Evolutionary conservation across 2,329 filamentous ascomycete species (phyloP), one percentile per base, ranked within the genome.

Genomic region (Talaromyces pinophilus): DNA sequence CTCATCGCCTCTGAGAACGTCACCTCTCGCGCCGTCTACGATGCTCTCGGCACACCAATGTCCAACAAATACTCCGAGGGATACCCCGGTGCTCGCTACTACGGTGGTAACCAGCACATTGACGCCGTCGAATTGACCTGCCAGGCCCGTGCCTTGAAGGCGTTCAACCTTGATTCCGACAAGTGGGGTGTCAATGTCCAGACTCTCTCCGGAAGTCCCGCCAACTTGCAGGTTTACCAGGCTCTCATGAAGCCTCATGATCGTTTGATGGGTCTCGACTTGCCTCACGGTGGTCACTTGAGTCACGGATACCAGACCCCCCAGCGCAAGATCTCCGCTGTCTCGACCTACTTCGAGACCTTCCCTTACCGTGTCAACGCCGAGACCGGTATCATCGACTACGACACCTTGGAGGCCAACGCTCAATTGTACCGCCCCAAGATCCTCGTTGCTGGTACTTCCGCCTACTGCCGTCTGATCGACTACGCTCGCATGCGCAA

Each of bases 61-160:
- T 92, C 92, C 82, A 97, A 99, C 88, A 99, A 99, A 86, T 99
- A 99, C 88, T 97, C 93, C 19, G 95, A 99, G 86, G 95, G 95
- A 71, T 97, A 97, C 82, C 95, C 95, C 72, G 95, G 95, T 79
- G 95, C 95, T 75, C 90, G 95, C 82, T 99, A 99, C 88, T 99
- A 99, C 78, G 95, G 95, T 78, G 95, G 95, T 78, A 99, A 99
- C 85, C 91, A 99, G 86, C 92, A 95, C 87, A 99, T 99, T 73
- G 95, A 99, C 81, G 86, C 92, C 82, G 93, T 97, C 76, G 95
- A 99, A 87, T 87, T 91, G 72, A 90, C 95, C 68, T 99, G 95
- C 87, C 95, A 99, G 85, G 86, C 88, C 80, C 91, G 95, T 82
- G 95, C 95, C 71, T 90, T 99, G 70, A 87, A 92, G 82, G 90